Evolutionary conservation across 768 basidiomycete species (phyloP).

Genomic region (Boletus coccyginus): DNA sequence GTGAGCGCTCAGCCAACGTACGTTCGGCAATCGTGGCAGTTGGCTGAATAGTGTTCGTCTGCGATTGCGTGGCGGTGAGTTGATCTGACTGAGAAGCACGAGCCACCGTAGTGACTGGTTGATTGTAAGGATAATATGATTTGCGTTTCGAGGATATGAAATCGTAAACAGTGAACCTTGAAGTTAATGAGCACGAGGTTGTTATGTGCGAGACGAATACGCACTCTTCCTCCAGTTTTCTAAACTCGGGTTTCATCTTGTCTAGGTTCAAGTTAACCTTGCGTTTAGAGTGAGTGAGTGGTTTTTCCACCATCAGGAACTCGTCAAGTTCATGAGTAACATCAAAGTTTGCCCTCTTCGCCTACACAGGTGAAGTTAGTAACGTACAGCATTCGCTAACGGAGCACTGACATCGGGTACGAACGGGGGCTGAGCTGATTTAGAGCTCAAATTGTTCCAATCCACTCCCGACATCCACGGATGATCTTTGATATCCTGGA

Average conservation of each 20-base stretch:
- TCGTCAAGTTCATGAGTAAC: constrained; percentile 97
- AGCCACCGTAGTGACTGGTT: constrained; percentile 44
- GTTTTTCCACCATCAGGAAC: constrained; percentile 95
- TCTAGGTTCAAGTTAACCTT: constrained; percentile 84
- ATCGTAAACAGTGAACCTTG: constrained; percentile 90
- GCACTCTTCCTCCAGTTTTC: constrained; percentile 91
- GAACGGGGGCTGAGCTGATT: constrained; percentile 75
- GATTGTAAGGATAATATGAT: constrained; percentile 88
- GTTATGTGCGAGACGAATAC: constrained; percentile 22
- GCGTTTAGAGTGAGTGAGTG: constrained; percentile 90
- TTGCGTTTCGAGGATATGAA: constrained; percentile 67
- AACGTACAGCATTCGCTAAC: neutral
- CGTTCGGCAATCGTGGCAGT: constrained; percentile 42
- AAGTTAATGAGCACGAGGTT: constrained; percentile 8
- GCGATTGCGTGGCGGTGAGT: constrained; percentile 29
- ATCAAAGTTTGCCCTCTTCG: constrained; percentile 97
- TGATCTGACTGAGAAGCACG: constrained; percentile 32
- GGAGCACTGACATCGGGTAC: constrained; percentile 82
- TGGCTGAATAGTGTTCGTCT: constrained; percentile 41
- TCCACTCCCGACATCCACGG: constrained; percentile 83
- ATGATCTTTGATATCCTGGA: constrained; percentile 76
- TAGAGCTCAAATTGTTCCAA: constrained; percentile 76
- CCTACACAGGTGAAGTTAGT: constrained; percentile 42
- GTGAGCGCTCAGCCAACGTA: constrained; percentile 41
- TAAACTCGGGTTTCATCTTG: constrained; percentile 86